phyloP scores from a whole-genome alignment of 2,329 filamentous ascomycete species.

The Tricladium varicosporioides region DNA sequence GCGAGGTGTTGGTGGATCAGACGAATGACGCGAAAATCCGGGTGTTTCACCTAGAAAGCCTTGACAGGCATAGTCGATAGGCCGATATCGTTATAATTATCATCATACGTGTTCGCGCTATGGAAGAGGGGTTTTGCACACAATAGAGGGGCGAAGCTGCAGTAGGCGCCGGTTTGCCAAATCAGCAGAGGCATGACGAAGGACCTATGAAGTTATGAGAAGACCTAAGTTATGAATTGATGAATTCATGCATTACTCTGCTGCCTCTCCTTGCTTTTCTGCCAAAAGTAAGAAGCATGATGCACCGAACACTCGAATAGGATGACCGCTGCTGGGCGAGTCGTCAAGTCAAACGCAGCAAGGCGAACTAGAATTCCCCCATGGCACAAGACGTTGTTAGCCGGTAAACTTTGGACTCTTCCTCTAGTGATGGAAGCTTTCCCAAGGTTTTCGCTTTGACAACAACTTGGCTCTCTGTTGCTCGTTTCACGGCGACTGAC shows the following conservation, averaged over 20 bases:
- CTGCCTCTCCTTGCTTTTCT: not conserved
- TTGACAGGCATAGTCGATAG: not conserved
- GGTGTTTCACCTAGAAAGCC: slow-evolving; percentile 24
- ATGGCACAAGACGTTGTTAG: not conserved
- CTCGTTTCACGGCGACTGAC: slow-evolving; percentile 21
- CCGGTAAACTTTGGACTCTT: too few species aligned
- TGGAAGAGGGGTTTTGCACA: not conserved
- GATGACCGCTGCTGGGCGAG: not conserved
- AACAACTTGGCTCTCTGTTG: not conserved
- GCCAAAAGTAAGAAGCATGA: slow-evolving; percentile 2
- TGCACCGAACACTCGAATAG: slow-evolving; percentile 2
- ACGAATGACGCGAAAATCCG: slow-evolving; percentile 25
- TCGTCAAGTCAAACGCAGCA: not conserved
- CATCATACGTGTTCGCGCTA: not conserved
- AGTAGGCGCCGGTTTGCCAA: not conserved
- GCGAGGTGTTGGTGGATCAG: slow-evolving; percentile 23
- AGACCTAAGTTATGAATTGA: not conserved
- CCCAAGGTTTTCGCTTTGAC: slow-evolving; percentile 20
- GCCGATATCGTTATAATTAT: not conserved
- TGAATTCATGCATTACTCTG: slow-evolving; percentile 4
- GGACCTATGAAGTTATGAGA: not conserved
- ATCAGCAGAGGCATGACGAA: not conserved
- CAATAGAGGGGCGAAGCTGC: not conserved
- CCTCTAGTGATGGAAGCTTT: not conserved
- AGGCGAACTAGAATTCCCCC: not conserved